Evolutionary conservation across 2,329 filamentous ascomycete genomes (phyloP).

Genomic region (Verruconis gallopava): DNA sequence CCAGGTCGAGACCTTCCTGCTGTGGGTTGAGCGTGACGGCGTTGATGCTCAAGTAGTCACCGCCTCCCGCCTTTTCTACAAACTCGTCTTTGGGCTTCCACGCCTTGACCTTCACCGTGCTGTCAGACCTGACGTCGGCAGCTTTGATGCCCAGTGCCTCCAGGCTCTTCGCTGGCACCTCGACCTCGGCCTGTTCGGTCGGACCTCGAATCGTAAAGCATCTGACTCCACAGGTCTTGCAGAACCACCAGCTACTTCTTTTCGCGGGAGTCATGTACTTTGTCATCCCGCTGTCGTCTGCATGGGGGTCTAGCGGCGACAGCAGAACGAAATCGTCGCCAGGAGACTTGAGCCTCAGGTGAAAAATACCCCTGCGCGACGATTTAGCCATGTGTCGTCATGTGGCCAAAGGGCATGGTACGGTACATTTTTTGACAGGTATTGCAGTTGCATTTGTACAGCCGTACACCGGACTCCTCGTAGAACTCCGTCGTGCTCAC

Average conservation of each 20-base stretch:
- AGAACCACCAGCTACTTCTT: conserved; percentile 32
- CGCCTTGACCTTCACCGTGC: conserved; percentile 13
- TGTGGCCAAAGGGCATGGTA: too few relatives aligned
- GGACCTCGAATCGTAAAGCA: conserved; percentile 30
- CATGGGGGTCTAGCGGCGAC: conserved; percentile 25
- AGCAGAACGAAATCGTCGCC: conserved; percentile 35
- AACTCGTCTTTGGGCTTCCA: conserved; percentile 15
- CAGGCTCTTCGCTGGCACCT: conserved; percentile 5
- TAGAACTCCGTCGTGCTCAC: conserved; percentile 2
- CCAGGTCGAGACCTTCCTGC: conserved; percentile 19
- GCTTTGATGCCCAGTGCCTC: neutral
- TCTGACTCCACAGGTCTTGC: conserved; percentile 32
- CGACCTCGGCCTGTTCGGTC: conserved; percentile 16
- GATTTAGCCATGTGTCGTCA: too few relatives aligned
- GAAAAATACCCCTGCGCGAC: conserved; percentile 26
- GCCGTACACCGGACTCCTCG: conserved; percentile 12
- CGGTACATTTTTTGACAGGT: conserved; percentile 34
- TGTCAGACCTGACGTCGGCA: neutral
- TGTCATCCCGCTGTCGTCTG: conserved; percentile 22
- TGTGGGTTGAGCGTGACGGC: conserved; percentile 20
- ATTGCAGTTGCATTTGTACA: conserved; percentile 37
- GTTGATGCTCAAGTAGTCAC: conserved; percentile 22
- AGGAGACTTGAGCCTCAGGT: conserved; percentile 27
- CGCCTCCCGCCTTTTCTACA: conserved; percentile 9
- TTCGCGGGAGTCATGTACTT: conserved; percentile 27